Conservation (phyloP, 768 basidiomycete genomes). For the Macrolepiota albuminosa region DNA sequence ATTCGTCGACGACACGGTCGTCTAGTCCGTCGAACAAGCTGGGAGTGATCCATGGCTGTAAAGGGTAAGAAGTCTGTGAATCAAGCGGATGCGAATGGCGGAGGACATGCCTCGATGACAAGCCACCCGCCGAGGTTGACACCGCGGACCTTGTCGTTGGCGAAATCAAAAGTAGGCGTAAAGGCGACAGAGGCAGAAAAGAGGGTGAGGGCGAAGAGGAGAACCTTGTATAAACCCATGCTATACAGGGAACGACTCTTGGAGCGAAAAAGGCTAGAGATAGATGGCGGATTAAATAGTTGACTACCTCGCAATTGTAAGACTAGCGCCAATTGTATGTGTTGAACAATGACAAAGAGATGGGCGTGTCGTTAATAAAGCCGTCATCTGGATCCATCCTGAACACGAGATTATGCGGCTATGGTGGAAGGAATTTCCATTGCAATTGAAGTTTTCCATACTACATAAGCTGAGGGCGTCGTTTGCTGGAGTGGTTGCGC, state of each 20-base stretch:
- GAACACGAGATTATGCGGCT: background rate
- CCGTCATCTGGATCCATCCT: background rate
- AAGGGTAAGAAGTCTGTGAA: background rate
- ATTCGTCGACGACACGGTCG: slow-evolving; percentile 64
- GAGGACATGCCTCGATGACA: slow-evolving; percentile 34
- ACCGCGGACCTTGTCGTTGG: slow-evolving; percentile 62
- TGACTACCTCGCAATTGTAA: too few species aligned
- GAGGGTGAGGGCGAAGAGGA: slow-evolving; percentile 23
- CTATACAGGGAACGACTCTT: background rate
- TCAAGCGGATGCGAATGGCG: too few species aligned
- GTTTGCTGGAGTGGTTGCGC: background rate
- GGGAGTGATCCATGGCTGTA: slow-evolving; percentile 74
- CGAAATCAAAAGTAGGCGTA: slow-evolving; percentile 64
- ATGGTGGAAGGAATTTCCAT: background rate
- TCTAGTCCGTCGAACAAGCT: slow-evolving; percentile 31
- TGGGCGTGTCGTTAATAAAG: background rate
- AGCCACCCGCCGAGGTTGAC: slow-evolving; percentile 73
- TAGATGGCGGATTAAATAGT: too few species aligned
- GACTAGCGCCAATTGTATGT: too few species aligned
- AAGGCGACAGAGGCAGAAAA: slow-evolving; percentile 32
- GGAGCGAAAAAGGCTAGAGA: background rate
- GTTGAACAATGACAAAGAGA: too few species aligned
- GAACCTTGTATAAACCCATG: background rate
- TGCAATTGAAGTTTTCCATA: background rate
- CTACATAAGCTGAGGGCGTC: background rate